phyloP scores from a whole-genome alignment of 495 filamentous ascomycete species.

The Letharia lupina region DNA sequence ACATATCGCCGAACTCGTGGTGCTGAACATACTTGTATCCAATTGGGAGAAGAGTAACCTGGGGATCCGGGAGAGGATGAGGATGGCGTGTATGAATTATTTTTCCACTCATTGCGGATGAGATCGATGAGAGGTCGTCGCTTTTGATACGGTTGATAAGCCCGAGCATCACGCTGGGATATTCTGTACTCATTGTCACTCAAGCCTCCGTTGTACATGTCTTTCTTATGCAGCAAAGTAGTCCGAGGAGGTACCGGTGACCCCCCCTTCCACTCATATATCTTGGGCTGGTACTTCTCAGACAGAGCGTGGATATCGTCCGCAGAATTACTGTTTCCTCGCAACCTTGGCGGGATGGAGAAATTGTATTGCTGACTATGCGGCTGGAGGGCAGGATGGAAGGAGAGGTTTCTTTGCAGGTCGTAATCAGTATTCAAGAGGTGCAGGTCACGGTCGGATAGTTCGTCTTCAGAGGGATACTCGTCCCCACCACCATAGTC shows the following conservation, averaged over 20 bases:
- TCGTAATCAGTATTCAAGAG: conserved; percentile 20
- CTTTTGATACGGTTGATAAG: conserved; percentile 18
- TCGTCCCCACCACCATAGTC: conserved; percentile 9
- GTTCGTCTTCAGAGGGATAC: conserved; percentile 20
- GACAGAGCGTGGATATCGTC: conserved; percentile 12
- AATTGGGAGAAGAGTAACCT: conserved; percentile 21
- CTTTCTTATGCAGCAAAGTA: neutral
- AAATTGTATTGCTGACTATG: conserved; percentile 7
- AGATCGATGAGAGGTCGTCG: conserved; percentile 38
- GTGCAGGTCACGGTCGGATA: conserved; percentile 18
- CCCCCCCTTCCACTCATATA: conserved; percentile 3
- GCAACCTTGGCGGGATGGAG: neutral
- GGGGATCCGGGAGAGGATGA: conserved; percentile 25
- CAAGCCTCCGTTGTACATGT: conserved; percentile 9
- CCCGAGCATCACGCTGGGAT: conserved; percentile 19
- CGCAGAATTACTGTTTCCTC: conserved; percentile 5
- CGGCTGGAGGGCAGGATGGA: conserved; percentile 9
- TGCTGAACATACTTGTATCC: conserved; percentile 31
- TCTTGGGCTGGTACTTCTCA: conserved; percentile 12
- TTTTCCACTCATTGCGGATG: conserved; percentile 42
- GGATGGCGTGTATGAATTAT: conserved; percentile 26
- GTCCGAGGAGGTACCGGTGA: conserved; percentile 6
- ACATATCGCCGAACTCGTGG: conserved; percentile 43
- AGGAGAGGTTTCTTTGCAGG: conserved; percentile 17
- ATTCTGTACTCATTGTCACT: conserved; percentile 7